Conservation (phyloP, 371 early-diverging fungal species). For the Chytridium lagenaria region DNA sequence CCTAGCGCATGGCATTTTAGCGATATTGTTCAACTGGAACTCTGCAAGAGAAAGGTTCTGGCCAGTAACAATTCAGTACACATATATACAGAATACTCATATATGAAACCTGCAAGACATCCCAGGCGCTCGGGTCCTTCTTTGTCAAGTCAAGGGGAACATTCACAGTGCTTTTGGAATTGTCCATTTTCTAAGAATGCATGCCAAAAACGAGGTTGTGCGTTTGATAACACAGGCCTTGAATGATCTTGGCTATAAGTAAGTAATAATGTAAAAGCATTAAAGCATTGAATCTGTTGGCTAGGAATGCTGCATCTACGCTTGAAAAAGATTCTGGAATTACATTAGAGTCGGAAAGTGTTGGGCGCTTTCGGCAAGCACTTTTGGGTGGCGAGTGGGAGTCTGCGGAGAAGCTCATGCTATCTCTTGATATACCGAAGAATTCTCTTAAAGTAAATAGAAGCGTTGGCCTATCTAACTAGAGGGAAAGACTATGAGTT, state of each 20-base stretch:
- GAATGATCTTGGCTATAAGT: slow-evolving; percentile 83
- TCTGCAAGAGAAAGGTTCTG: slow-evolving; percentile 2
- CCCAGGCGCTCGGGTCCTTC: background rate
- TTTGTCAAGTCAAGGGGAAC: background rate
- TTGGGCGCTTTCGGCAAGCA: slow-evolving; percentile 65
- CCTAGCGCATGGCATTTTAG: background rate
- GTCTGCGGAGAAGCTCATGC: slow-evolving; percentile 62
- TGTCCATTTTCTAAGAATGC: background rate
- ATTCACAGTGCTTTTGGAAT: background rate
- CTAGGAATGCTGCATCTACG: background rate
- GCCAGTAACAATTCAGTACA: too few species aligned
- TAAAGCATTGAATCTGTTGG: background rate
- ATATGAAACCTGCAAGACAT: background rate
- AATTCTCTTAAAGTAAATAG: slow-evolving; percentile 18
- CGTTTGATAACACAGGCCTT: slow-evolving; percentile 86
- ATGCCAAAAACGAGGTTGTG: slow-evolving; percentile 66
- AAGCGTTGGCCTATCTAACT: background rate
- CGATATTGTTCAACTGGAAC: background rate
- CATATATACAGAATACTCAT: too few species aligned
- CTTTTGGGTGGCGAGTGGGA: slow-evolving; percentile 80
- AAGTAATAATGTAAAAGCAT: slow-evolving; percentile 34
- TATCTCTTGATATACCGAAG: slow-evolving; percentile 49
- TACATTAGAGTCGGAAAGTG: slow-evolving; percentile 65
- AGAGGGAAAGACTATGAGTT: slow-evolving; percentile 49
- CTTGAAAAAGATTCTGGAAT: slow-evolving; percentile 79